Percentiles rank a stretch among this genome's conserved stretches.
Evolutionary conservation across 768 basidiomycete genomes (phyloP).

Genomic region (Trametes cingulata): DNA sequence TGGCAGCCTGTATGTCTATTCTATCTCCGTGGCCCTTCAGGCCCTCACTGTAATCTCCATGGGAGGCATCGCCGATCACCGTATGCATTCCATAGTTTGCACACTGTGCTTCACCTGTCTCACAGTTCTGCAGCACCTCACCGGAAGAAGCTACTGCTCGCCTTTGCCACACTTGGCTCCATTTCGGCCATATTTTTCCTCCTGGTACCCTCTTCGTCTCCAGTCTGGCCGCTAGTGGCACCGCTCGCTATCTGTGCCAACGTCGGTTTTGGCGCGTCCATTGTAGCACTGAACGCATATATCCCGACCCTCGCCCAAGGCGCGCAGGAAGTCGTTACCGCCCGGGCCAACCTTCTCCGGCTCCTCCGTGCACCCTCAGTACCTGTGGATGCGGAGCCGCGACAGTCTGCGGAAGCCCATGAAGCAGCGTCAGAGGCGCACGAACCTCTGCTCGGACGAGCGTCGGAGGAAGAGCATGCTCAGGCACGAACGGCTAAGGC

Average conservation of each 20-base stretch:
- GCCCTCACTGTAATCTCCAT: conserved; percentile 95
- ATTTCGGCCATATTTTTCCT: conserved; percentile 70
- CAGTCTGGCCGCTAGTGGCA: conserved; percentile 68
- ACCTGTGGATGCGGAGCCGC: not conserved
- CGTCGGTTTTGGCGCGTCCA: conserved; percentile 81
- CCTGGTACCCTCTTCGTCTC: conserved; percentile 66
- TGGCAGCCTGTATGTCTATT: conserved; percentile 81
- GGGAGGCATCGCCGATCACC: conserved; percentile 87
- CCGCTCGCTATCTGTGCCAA: conserved; percentile 77
- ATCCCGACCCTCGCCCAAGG: conserved; percentile 72
- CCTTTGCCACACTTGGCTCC: conserved; percentile 75
- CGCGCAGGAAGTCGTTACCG: conserved; percentile 55
- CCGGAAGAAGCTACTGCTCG: conserved; percentile 76
- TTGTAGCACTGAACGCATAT: conserved; percentile 91
- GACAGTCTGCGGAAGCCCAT: conserved; percentile 10
- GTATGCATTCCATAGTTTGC: conserved; percentile 47
- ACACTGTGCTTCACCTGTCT: not conserved
- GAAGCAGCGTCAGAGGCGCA: not conserved
- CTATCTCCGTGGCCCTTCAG: conserved; percentile 84
- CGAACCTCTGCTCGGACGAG: conserved; percentile 18
- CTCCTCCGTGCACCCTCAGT: not conserved
- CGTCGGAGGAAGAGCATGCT: not conserved
- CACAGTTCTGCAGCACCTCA: conserved; percentile 49
- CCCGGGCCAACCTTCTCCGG: conserved; percentile 36
- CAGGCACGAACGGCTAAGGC: conserved; percentile 22